A percentile compares a stretch with the other conserved stretches of the same genome.
Evolutionary conservation across 192 early-diverging fungal species (phyloP).

Genomic region (Dispira simplex): DNA sequence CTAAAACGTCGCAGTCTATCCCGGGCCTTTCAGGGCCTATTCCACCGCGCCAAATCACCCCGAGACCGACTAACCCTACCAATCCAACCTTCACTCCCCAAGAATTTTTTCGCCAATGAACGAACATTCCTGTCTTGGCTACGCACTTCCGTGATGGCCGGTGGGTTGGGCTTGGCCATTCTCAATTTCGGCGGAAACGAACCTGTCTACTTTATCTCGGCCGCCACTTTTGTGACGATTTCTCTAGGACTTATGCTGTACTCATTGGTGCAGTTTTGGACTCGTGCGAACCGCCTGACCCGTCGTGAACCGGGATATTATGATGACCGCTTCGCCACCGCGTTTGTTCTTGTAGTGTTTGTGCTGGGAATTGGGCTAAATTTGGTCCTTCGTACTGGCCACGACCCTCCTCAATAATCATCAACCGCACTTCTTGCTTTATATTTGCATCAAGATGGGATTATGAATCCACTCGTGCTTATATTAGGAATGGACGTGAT

Average conservation of each 20-base stretch:
- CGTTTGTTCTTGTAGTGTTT: not conserved
- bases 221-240: constrained; percentile 27
- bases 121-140: constrained; percentile 75
- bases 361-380: not conserved
- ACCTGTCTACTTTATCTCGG: constrained; percentile 26
- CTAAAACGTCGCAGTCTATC: not conserved
- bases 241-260: constrained; percentile 29
- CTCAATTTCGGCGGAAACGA: constrained; percentile 42
- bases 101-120: constrained; percentile 83
- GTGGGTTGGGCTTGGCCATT: constrained; percentile 45
- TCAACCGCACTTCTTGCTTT: no score
- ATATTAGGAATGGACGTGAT: no score
- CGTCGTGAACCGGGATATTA: constrained; percentile 29
- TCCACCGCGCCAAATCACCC: not conserved
- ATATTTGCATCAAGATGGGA: no score
- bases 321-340: constrained; percentile 11
- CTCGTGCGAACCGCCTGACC: constrained; percentile 24
- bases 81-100: constrained; percentile 16
- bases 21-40: constrained; percentile 7
- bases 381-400: not conserved
- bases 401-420: no score
- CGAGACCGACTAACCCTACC: not conserved
- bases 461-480: no score
- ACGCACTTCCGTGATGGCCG: constrained; percentile 47
- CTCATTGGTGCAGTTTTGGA: constrained; percentile 28